Conservation (phyloP, 2,329 filamentous ascomycete species). For the Diplodia corticola region DNA sequence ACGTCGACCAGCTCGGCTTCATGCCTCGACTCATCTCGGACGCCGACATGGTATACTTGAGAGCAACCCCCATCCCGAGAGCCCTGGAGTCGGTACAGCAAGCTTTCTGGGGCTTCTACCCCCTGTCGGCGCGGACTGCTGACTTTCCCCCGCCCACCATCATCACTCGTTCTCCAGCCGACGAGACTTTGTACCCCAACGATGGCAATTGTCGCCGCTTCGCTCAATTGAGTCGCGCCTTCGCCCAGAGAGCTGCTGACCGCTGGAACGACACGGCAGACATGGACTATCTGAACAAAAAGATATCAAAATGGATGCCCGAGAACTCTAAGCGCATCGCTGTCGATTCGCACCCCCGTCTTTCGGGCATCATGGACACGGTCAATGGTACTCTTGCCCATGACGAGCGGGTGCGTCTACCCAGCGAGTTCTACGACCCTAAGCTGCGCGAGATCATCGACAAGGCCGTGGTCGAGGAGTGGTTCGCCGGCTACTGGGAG, state of each 20-base stretch:
- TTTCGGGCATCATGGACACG: slow-evolving; percentile 92
- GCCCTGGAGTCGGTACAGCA: slow-evolving; percentile 54
- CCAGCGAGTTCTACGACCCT: slow-evolving; percentile 82
- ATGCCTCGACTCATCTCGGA: slow-evolving; percentile 47
- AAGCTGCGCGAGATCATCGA: slow-evolving; percentile 69
- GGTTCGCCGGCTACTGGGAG: slow-evolving; percentile 86
- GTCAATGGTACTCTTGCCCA: slow-evolving; percentile 88
- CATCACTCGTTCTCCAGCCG: slow-evolving; percentile 45
- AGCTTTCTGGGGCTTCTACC: slow-evolving; percentile 52
- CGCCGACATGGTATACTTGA: slow-evolving; percentile 47
- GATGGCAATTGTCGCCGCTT: slow-evolving; percentile 52
- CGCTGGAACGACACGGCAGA: slow-evolving; percentile 64
- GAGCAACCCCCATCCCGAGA: slow-evolving; percentile 52
- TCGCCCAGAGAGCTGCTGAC: slow-evolving; percentile 49
- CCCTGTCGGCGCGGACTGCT: slow-evolving; percentile 43
- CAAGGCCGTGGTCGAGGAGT: slow-evolving; percentile 80
- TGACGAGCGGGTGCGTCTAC: slow-evolving; percentile 74
- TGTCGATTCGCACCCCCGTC: slow-evolving; percentile 78
- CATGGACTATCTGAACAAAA: slow-evolving; percentile 77
- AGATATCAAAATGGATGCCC: slow-evolving; percentile 86
- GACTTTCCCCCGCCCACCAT: slow-evolving; percentile 48
- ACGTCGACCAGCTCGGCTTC: slow-evolving; percentile 52
- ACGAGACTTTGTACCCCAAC: slow-evolving; percentile 54
- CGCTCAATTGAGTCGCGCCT: slow-evolving; percentile 48
- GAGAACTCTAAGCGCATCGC: slow-evolving; percentile 64